Conservation (phyloP, 148 eudicot genomes). For the Tetragonia tetragonoides region DNA sequence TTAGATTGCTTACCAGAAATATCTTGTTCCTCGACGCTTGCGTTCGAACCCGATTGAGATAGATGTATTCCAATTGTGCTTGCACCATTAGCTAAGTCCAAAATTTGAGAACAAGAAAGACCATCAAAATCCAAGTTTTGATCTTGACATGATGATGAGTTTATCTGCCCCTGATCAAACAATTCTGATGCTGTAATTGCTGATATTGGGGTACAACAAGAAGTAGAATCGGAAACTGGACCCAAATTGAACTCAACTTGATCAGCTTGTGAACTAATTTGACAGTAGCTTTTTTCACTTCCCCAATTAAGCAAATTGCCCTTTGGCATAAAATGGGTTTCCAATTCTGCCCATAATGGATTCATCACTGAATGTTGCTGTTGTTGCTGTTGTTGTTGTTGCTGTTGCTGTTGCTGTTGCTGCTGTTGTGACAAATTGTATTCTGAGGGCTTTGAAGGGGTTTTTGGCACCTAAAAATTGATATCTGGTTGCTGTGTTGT, state of each 20-base stretch:
- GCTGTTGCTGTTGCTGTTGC: neutral
- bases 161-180: too few relatives aligned
- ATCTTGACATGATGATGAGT: neutral
- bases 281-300: too few relatives aligned
- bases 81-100: neutral
- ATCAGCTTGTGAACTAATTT: too few relatives aligned
- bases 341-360: too few relatives aligned
- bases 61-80: neutral
- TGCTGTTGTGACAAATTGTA: too few relatives aligned
- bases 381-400: neutral
- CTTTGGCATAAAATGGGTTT: too few relatives aligned
- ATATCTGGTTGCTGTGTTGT: neutral
- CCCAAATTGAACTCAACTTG: too few relatives aligned
- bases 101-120: constrained; percentile 3
- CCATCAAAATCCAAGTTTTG: neutral
- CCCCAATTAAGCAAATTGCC: too few relatives aligned
- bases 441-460: neutral
- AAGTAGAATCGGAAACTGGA: too few relatives aligned
- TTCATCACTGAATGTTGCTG: neutral
- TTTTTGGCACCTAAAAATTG: neutral
- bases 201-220: too few relatives aligned
- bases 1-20: neutral
- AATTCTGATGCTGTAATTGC: too few relatives aligned
- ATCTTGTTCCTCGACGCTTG: neutral
- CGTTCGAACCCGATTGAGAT: neutral